Base-by-base conservation (phyloP, 2,329 filamentous ascomycete species). In the Thermochaetoides dissita region DNA sequence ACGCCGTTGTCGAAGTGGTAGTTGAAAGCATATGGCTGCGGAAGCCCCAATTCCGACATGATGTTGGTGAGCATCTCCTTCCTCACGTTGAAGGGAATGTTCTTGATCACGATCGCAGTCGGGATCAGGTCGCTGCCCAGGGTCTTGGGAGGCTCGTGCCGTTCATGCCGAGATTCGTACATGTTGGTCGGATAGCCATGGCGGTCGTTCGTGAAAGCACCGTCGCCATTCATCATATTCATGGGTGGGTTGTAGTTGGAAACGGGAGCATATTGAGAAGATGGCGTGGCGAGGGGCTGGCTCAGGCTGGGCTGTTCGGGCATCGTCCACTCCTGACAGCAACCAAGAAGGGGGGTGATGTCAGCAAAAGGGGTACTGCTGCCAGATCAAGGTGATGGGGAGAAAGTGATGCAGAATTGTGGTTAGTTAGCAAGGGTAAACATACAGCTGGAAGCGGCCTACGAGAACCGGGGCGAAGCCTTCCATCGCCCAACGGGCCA, bases 1-100 rank as follows among this genome's bases (percentile, higher is more conserved):
- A 98, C 88, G 29, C 91, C 91, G 55, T 94, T 93, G 59, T 98
- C 91, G 58, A 98, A 98, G 63, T 98, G 91, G 57, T 98, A 96
- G 69, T 98, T 98, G 71, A 98, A 98, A 9, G 91, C 91, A 58
- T 98, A 98, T 0, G 91, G 91, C 52, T 96, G 76, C 1, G 91
- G 91, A 34, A 98, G 74, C 51, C 86, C 83, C 72, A 96, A 76
- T 12, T 94, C 85, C 7, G 88, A 84, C 91, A 98, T 98, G 52
- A 95, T 73, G 48, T 81, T 78, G 31, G 94, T 85, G 34, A 98
- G 72, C 55, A 89, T 86, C 63, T 98, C 91, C 65, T 96, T 96
- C 62, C 94, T 88, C 44, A 96, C 87, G 29, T 93, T 91, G 60
- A 98, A 98, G 0, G 93, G 91, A 33, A 98, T 98, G 59, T 98